phyloP scores from a whole-genome alignment of 2,329 filamentous ascomycete species.

The Capronia coronata region DNA sequence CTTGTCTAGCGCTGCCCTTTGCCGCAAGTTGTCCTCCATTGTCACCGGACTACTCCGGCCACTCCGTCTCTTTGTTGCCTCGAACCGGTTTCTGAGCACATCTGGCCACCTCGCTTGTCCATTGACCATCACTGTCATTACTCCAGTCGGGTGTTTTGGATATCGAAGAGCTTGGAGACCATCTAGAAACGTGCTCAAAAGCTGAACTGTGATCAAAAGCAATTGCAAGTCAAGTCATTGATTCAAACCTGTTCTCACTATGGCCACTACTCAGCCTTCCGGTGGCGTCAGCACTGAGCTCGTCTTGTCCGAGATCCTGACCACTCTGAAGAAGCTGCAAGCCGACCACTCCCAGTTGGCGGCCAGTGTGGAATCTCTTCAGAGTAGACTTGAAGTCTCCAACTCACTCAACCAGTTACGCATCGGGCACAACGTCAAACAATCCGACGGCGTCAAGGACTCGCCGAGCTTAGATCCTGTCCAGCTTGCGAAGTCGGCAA shows the following conservation, averaged over 20 bases:
- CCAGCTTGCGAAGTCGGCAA: conserved; percentile 19
- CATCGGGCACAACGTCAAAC: conserved; percentile 3
- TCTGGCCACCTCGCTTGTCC: not conserved
- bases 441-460: conserved; percentile 5
- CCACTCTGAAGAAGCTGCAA: conserved; percentile 50
- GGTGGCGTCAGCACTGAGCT: conserved; percentile 14
- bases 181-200: not conserved
- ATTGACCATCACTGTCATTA: not conserved
- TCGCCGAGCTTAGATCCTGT: conserved; percentile 27
- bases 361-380: conserved; percentile 54
- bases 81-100: not conserved
- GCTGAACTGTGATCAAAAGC: not conserved
- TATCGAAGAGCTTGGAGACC: not conserved
- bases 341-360: conserved; percentile 51
- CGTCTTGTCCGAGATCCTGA: conserved; percentile 45
- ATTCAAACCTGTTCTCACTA: not conserved
- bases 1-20: no score
- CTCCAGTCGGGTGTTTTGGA: not conserved
- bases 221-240: not conserved
- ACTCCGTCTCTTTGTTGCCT: not conserved
- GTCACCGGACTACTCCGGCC: not conserved
- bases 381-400: conserved; percentile 55
- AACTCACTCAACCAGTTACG: conserved; percentile 49
- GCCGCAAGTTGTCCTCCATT: no score
- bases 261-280: conserved; percentile 13